Evolutionary conservation across 108 stramenopile genomes (phyloP), one percentile per base, ranked within the genome.

Genomic region (Ochromonas danica): DNA sequence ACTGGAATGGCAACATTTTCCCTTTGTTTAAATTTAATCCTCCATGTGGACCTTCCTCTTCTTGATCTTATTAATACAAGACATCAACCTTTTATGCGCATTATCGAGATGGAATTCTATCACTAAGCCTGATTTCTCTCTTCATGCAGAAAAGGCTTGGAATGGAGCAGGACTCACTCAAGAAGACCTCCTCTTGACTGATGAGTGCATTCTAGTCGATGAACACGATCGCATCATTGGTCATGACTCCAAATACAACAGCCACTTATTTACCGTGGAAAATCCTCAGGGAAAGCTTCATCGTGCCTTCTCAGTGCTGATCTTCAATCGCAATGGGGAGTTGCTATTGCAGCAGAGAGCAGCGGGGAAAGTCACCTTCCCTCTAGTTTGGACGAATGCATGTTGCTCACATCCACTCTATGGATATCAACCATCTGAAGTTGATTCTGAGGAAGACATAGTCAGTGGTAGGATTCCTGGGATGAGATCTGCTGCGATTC

Each of bases 231-330:
- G 60, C 1, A 61, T 78, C 3, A 2, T 40, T 25, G 61, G 61
- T 1, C 22, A 36, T 57, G 10, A 38, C 17, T 40, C 78, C 22
- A 78, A 78, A 39, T 25, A 2, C 22, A 39, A 1, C 1, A 28
- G 35, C 17, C 78, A 78, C 63, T 2, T 22, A n/a, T 31, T 78
- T 25, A 39, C 39, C 1, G 36, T 2, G 3, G 17, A n/a, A 28
- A n/a, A 72, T n/a, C 33, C 36, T 25, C 1, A 2, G 14, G 33
- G 33, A 2, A 22, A 22, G 22, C 83, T 87, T 63, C 86, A 87
- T 85, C 79, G 86, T 28, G 86, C 86, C 17, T 87, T 87, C 79
- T 86, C 85, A 27, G 85, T 87, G 35, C 85, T 87, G 43, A 40
- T 86, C 14, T 87, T 87, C 78, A 85, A 87, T 61, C 33, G 31